Base-by-base conservation (phyloP, 176 grass and related monocot species). In the Oryza glaberrima region DNA sequence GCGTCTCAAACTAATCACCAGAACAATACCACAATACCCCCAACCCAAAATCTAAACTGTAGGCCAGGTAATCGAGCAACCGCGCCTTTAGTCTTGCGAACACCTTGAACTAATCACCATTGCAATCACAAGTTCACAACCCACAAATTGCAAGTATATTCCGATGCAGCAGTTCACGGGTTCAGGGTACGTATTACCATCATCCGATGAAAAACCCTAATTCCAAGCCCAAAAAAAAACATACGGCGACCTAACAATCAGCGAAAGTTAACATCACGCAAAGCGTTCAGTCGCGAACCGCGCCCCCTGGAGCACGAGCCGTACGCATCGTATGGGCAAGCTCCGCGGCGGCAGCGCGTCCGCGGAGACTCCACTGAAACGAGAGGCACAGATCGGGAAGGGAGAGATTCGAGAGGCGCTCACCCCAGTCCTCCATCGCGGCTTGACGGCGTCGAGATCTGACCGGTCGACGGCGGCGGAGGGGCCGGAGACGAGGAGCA, bases 401-500 rank as follows among this genome's bases (percentile, higher is more conserved):
- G 20, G 51, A 71, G 51, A 71, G 36, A 32, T 63, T 63, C 66
- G 4, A 46, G 67, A 66, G 68, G 41, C 5, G 76, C 84, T 80
- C 68, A 86, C 84, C 84, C 84, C 84, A 86, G 84, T 86, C 84
- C 68, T 86, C 84, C 84, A 86, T 86, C 17, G 67, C 25, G 66
- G 51, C 11, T 34, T 20, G 67, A 73, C 13, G 67, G 52, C 38
- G 54, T 73, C 84, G 7, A 79, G 84, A 86, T 80, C 76, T 77
- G 76, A 41, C 72, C 67, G 76, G 68, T 73, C 26, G 13, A 23
- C 15, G 73, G 34, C 3, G 12, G 22, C 22, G 23, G 38, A 63
- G 36, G 41, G 77, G 1, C 23, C 23, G 23, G 9, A 45, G 61
- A 32, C 36, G n/a, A 13, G 22, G 40, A 32, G 15, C 1, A 22